These are phyloP conservation scores for Globisporangium apiculatum DNA, from an alignment of 352 stramenopile species.

Conservation along the genomic window DNA sequence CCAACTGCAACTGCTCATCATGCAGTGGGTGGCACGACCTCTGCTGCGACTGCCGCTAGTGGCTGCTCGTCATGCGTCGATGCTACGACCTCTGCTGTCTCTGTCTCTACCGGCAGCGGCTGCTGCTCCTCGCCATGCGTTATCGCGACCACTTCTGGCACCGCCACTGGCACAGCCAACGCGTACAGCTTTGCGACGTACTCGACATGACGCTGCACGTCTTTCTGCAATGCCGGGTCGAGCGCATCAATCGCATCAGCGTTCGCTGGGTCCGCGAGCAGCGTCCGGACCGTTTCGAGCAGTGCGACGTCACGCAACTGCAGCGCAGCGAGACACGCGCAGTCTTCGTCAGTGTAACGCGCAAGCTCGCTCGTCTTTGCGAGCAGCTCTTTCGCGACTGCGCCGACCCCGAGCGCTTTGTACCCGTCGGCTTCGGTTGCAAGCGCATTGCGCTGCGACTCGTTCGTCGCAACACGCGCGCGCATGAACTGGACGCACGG, in stretches of 20 bases:
- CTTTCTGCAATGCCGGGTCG: conserved; percentile 35
- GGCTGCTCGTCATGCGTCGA: not conserved
- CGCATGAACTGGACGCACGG: conserved; percentile 81
- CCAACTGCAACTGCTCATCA: not conserved
- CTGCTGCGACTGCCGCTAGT: not conserved
- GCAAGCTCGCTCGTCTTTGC: conserved; percentile 31
- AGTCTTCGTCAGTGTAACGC: conserved; percentile 44
- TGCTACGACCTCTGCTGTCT: not conserved
- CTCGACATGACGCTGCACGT: conserved; percentile 56
- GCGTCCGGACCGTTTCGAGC: conserved; percentile 17
- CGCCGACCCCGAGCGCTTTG: conserved; percentile 39
- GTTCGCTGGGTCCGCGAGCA: conserved; percentile 15
- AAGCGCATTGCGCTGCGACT: conserved; percentile 29
- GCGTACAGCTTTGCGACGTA: conserved; percentile 53
- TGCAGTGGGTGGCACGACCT: not conserved
- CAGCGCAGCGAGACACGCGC: conserved; percentile 33
- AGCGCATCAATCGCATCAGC: conserved; percentile 23
- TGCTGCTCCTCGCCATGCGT: no score
- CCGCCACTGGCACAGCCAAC: not conserved
- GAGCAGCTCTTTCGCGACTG: conserved; percentile 43
- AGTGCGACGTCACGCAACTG: conserved; percentile 47
- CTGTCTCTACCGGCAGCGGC: no score
- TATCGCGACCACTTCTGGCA: no score
- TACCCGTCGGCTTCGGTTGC: conserved; percentile 41
- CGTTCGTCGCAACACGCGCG: conserved; percentile 41